Conservation (phyloP, 2,329 filamentous ascomycete genomes). For the Aspergillus felis region DNA sequence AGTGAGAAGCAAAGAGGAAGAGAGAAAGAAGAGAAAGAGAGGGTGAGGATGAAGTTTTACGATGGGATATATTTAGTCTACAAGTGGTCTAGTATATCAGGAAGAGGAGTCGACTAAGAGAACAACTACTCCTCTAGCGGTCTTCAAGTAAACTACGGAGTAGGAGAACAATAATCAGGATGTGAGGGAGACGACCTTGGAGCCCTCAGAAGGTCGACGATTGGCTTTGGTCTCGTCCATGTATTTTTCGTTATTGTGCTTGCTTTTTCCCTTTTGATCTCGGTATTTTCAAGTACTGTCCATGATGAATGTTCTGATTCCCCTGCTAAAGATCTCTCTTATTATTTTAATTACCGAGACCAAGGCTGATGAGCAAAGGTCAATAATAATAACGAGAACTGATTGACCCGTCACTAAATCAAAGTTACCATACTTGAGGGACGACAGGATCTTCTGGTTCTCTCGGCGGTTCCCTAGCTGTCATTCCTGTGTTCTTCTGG, state of each 20-base stretch:
- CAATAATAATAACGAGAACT: not conserved
- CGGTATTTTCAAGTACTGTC: not conserved
- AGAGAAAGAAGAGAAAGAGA: conserved; percentile 18
- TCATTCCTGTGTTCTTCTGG: not conserved
- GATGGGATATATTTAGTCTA: conserved; percentile 1
- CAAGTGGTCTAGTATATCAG: not conserved
- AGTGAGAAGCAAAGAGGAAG: conserved; percentile 20
- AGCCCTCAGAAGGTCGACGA: too few species aligned
- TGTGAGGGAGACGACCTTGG: too few species aligned
- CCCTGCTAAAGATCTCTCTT: too few species aligned
- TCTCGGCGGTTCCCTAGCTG: conserved; percentile 3
- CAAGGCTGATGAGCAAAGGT: not conserved
- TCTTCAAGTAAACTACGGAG: not conserved
- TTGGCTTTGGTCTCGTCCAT: too few species aligned
- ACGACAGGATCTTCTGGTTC: conserved; percentile 8
- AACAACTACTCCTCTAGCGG: not conserved
- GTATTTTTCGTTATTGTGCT: too few species aligned
- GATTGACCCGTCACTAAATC: conserved; percentile 12
- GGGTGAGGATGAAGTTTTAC: conserved; percentile 9
- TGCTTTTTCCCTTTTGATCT: not conserved
- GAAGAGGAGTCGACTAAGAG: too few species aligned
- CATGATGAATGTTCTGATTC: not conserved
- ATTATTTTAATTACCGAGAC: not conserved
- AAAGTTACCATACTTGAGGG: conserved; percentile 17
- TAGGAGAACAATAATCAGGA: not conserved